phyloP scores from a whole-genome alignment of 768 basidiomycete species.

The Auriculariales sp. region DNA sequence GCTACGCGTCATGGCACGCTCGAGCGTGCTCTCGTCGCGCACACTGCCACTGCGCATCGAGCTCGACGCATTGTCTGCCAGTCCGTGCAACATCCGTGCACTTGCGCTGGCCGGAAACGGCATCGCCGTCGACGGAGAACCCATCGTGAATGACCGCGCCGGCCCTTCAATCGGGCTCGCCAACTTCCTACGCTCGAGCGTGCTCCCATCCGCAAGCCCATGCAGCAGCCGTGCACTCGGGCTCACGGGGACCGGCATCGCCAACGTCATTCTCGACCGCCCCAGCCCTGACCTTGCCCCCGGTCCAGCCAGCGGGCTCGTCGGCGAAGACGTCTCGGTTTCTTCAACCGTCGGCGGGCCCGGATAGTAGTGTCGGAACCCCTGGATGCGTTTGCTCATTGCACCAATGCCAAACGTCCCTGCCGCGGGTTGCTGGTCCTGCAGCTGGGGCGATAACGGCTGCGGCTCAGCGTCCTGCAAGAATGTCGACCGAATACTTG shows the following conservation, averaged over 20 bases:
- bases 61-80: neutral
- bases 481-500: slow-evolving; percentile 82
- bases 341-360: neutral
- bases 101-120: neutral
- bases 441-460: too few relatives aligned
- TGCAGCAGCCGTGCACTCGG: neutral
- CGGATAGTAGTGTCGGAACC: neutral
- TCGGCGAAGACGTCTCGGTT: neutral
- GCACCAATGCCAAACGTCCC: neutral
- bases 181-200: too few relatives aligned
- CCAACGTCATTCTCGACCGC: too few relatives aligned
- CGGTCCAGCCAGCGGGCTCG: neutral
- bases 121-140: neutral
- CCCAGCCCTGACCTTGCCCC: neutral
- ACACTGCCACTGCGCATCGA: neutral
- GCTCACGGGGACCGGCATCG: too few relatives aligned
- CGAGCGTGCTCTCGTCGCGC: neutral
- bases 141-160: too few relatives aligned
- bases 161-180: too few relatives aligned
- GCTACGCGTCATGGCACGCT: neutral
- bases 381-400: neutral
- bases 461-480: slow-evolving; percentile 20
- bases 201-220: neutral
- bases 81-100: neutral
- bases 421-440: too few relatives aligned